phyloP scores from a whole-genome alignment of 2,329 filamentous ascomycete species.

The Stachybotrys chartarum region DNA sequence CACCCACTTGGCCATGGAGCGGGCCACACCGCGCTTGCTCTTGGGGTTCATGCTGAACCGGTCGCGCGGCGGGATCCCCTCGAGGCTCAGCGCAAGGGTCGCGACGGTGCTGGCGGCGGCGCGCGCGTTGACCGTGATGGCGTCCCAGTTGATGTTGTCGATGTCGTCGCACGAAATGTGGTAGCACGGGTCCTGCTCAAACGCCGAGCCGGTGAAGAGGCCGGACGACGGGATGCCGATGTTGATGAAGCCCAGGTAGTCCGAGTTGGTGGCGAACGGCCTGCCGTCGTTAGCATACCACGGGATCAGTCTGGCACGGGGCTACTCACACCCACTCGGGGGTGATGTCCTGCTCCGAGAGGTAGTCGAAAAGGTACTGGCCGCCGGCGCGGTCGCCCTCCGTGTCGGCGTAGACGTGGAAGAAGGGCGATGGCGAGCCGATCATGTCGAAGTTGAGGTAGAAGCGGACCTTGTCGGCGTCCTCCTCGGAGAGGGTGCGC shows the following conservation, averaged over 20 bases:
- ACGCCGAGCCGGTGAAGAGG: constrained; percentile 29
- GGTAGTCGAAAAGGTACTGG: constrained; percentile 23
- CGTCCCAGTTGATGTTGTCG: constrained; percentile 25
- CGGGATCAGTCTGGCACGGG: accelerated
- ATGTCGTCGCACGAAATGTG: constrained; percentile 26
- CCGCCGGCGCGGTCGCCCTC: constrained; percentile 30
- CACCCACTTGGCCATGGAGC: constrained; percentile 7
- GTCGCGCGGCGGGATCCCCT: constrained; percentile 15
- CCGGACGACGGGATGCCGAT: constrained; percentile 28
- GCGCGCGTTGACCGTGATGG: constrained; percentile 21
- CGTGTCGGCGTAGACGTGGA: constrained; percentile 30
- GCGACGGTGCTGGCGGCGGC: constrained; percentile 41
- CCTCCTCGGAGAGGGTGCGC: constrained; percentile 21
- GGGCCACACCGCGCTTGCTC: constrained; percentile 7
- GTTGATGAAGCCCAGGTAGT: constrained; percentile 29
- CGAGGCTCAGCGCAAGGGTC: constrained; percentile 16
- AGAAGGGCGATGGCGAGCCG: constrained; percentile 32
- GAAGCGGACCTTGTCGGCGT: constrained; percentile 50
- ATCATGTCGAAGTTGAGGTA: constrained; percentile 72
- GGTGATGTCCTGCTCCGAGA: not conserved
- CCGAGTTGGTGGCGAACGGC: constrained; percentile 25
- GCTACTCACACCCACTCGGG: constrained; percentile 18
- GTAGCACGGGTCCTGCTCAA: constrained; percentile 14
- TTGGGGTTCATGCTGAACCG: constrained; percentile 12
- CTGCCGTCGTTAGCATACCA: constrained; percentile 8